Percentiles rank a stretch among this genome's conserved stretches.
Evolutionary conservation across 805 yeast species (phyloP).

Genomic region (Saccharomycopsis guyanensis): DNA sequence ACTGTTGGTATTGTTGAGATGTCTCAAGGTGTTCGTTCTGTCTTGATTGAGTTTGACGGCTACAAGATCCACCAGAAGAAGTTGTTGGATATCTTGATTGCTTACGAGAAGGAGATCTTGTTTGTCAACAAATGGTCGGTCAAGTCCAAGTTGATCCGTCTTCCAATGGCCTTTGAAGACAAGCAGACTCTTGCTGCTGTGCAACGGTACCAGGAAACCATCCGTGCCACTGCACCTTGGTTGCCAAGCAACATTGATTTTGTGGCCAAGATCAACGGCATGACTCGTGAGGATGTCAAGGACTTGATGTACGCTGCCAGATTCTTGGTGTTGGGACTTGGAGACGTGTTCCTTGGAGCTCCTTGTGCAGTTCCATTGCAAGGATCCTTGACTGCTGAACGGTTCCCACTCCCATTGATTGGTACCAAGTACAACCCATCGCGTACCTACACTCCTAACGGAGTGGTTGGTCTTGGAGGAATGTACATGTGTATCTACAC

Average conservation of each 20-base stretch:
- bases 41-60: conserved; percentile 77
- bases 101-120: conserved; percentile 68
- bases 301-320: conserved; percentile 85
- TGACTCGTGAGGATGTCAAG: conserved; percentile 65
- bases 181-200: conserved; percentile 83
- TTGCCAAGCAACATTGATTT: conserved; percentile 96
- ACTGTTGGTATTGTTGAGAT: conserved; percentile 84
- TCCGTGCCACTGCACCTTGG: conserved; percentile 93
- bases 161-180: conserved; percentile 98
- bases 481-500: conserved; percentile 98
- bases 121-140: conserved; percentile 80
- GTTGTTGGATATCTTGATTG: conserved; percentile 55
- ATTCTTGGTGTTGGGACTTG: conserved; percentile 88
- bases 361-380: conserved; percentile 98
- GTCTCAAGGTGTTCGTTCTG: conserved; percentile 97
- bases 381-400: conserved; percentile 30
- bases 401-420: conserved; percentile 51
- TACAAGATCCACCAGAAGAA: conserved; percentile 49
- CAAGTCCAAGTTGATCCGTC: conserved; percentile 68
- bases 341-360: conserved; percentile 96
- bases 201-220: conserved; percentile 85
- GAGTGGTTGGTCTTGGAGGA: conserved; percentile 97
- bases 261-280: conserved; percentile 79
- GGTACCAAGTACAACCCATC: conserved; percentile 97
- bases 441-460: conserved; percentile 92